Base-by-base conservation (phyloP, 139 green algal species). In the Coccomyxa sp. region DNA sequence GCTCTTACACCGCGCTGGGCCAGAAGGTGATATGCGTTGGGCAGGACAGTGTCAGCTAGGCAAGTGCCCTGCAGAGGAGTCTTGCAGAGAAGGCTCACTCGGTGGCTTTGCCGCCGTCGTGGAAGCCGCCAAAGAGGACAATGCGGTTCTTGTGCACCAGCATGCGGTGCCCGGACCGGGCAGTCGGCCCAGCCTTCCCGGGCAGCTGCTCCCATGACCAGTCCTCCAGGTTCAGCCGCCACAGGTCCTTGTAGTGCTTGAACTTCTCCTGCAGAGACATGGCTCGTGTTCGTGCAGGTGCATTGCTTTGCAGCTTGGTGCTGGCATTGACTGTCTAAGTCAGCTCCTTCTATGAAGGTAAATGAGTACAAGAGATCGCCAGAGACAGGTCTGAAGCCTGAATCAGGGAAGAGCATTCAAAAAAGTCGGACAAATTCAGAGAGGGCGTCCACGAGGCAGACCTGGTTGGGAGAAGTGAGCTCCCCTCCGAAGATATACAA, bases 401-500 rank as follows among this genome's bases (percentile, higher is more conserved):
- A n/a, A n/a, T n/a, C n/a, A n/a, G n/a, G n/a, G n/a, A n/a, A n/a
- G n/a, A n/a, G n/a, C n/a, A n/a, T n/a, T n/a, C n/a, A n/a, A n/a
- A n/a, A n/a, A n/a, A n/a, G n/a, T n/a, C n/a, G 10, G 35, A 35
- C 74, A 39, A 54, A 70, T 0, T 22, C 74, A 70, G n/a, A 18
- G 73, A 90, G 90, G 40, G 70, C n/a, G 9, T 31, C 4, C 31
- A 36, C 38, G 38, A 24, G 36, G 24, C 64, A 34, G 29, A 83
- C 76, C 75, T 82, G 70, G 84, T 88, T 83, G 34, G 70, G 64
- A 0, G 88, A 95, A 10, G 94, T 98, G 81, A 99, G 96, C 87
- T 99, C 96, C 0, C 96, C 96, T 6, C 95, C 95, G 84, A 97
- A 99, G 36, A 99, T 75, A 76, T 95, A 97, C 77, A 99, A 84